Percentiles rank a stretch among this genome's conserved stretches.
These are phyloP conservation scores for Colletotrichum tropicicola DNA, from an alignment of 2,329 filamentous ascomycete genomes.

Conservation along the genomic window DNA sequence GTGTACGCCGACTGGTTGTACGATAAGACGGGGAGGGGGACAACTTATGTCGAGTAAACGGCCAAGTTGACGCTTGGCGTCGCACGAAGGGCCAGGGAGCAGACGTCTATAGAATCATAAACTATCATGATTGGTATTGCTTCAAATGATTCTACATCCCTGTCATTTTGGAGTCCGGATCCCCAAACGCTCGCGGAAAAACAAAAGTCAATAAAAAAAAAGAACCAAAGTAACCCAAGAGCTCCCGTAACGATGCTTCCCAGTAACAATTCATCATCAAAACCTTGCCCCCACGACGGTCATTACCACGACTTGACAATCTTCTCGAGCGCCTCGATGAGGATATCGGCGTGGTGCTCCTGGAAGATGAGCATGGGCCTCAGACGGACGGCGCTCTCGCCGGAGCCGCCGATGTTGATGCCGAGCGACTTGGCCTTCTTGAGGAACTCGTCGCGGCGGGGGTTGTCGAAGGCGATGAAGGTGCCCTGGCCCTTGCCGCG, in stretches of 20 bases:
- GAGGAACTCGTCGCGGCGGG: conserved; percentile 81
- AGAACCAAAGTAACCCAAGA: neutral
- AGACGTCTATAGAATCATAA: neutral
- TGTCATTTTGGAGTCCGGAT: neutral
- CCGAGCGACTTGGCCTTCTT: conserved; percentile 81
- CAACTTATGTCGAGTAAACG: neutral
- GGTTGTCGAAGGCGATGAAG: conserved; percentile 92
- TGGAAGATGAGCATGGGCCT: conserved; percentile 94
- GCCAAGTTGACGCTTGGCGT: too few species aligned
- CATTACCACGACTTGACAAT: conserved; percentile 59
- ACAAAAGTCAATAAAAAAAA: neutral
- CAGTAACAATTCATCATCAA: neutral
- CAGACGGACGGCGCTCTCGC: conserved; percentile 78
- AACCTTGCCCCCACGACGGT: neutral
- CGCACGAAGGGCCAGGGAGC: too few species aligned
- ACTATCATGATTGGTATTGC: conserved; percentile 2
- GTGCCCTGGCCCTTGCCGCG: conserved; percentile 89
- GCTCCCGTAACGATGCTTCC: neutral
- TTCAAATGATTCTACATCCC: neutral
- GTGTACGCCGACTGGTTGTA: neutral
- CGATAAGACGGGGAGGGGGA: neutral
- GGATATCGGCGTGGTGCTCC: conserved; percentile 87
- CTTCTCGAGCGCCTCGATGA: conserved; percentile 82
- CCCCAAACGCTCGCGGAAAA: conserved; percentile 8
- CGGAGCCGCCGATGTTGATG: conserved; percentile 88